Conservation (phyloP, 2,329 filamentous ascomycete species). For the Ophioceras dolichostomum region DNA sequence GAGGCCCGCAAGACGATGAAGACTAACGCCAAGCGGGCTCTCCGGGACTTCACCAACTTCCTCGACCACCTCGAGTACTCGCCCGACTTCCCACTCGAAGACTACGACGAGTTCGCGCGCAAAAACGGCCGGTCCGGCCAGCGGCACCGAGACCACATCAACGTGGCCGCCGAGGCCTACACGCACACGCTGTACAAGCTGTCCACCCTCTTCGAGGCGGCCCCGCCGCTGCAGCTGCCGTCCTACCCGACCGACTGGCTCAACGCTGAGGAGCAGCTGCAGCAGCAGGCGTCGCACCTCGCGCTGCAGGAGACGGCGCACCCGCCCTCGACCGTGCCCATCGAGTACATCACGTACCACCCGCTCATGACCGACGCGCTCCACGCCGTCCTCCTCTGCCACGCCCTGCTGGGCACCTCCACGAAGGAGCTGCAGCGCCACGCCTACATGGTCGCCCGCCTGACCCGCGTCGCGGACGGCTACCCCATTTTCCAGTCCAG, state of each 20-base stretch:
- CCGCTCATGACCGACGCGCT: constrained; percentile 69
- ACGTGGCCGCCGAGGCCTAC: not conserved
- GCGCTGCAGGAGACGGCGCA: not conserved
- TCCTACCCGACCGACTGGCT: constrained; percentile 37
- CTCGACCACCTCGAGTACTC: constrained; percentile 69
- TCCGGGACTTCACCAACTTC: constrained; percentile 64
- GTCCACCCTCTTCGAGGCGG: constrained; percentile 58
- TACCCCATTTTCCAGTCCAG: constrained; percentile 70
- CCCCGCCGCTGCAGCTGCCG: constrained; percentile 54
- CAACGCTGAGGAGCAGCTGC: not conserved
- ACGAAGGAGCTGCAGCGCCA: constrained; percentile 66
- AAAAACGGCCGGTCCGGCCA: constrained; percentile 15
- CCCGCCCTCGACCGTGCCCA: constrained; percentile 4
- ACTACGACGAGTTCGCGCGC: constrained; percentile 42
- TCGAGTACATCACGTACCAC: constrained; percentile 65
- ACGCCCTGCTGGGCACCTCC: constrained; percentile 69
- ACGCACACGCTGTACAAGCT: constrained; percentile 25
- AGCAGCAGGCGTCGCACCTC: not conserved
- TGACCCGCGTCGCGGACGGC: constrained; percentile 62
- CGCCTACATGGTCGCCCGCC: constrained; percentile 68
- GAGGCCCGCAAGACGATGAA: constrained; percentile 60
- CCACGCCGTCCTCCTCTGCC: constrained; percentile 65
- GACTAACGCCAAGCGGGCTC: constrained; percentile 59
- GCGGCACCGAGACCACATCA: not conserved
- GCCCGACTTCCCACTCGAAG: constrained; percentile 50